Percentiles rank a stretch among this genome's conserved stretches.
phyloP scores from a whole-genome alignment of 352 stramenopile genomes.

The Phytophthora sojae region DNA sequence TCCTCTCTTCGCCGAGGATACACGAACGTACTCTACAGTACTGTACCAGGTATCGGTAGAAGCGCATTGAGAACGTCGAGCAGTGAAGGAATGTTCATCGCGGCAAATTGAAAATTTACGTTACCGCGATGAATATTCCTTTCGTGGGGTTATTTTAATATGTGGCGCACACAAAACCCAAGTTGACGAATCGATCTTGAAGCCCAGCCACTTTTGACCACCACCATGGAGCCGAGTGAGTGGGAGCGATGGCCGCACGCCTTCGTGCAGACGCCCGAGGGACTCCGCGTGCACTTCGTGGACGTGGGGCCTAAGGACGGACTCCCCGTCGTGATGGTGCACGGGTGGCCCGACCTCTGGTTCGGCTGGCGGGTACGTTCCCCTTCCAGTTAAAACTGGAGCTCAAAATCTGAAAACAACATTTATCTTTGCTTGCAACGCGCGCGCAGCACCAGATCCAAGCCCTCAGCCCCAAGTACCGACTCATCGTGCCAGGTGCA shows the following conservation, averaged over 20 bases:
- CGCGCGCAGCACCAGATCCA: conserved; percentile 53
- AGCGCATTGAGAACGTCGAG: too few relatives aligned
- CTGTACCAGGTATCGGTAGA: too few relatives aligned
- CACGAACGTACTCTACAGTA: too few relatives aligned
- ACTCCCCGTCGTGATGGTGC: conserved; percentile 67
- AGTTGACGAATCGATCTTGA: conserved; percentile 27
- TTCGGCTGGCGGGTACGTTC: conserved; percentile 63
- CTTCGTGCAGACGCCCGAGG: conserved; percentile 40
- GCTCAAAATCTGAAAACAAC: too few relatives aligned
- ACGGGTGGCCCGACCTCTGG: conserved; percentile 82
- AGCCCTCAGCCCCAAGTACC: conserved; percentile 50
- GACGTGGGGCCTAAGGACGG: conserved; percentile 58
- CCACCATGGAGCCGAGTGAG: conserved; percentile 17
- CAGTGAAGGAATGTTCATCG: too few relatives aligned
- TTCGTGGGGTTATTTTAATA: too few relatives aligned
- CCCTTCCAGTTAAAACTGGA: too few relatives aligned
- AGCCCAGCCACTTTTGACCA: conserved; percentile 10
- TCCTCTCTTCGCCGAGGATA: too few relatives aligned
- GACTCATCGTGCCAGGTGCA: conserved; percentile 59
- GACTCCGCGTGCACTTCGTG: conserved; percentile 64
- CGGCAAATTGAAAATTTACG: too few relatives aligned
- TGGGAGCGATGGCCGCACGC: conserved; percentile 43
- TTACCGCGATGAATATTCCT: too few relatives aligned
- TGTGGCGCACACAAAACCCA: neutral
- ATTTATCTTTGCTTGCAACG: too few relatives aligned